These are phyloP conservation scores for Stemphylium lycopersici DNA, from an alignment of 2,329 filamentous ascomycete species.

Conservation along the genomic window DNA sequence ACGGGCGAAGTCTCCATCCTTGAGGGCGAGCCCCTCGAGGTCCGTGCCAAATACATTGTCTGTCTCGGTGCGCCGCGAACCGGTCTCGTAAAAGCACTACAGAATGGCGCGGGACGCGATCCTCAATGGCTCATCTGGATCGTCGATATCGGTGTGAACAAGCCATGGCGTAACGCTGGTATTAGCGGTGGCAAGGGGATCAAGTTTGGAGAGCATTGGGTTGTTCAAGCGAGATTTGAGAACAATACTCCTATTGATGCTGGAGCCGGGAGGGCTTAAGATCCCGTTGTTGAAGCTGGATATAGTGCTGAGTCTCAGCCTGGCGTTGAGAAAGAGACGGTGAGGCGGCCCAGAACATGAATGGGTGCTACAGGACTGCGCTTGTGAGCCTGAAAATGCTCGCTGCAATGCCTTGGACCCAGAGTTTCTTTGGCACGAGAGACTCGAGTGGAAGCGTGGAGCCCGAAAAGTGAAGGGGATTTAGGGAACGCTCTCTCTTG, in stretches of 20 bases:
- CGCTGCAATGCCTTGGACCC: too few relatives aligned
- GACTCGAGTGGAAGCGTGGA: neutral
- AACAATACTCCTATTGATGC: conserved; percentile 13
- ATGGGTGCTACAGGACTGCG: too few relatives aligned
- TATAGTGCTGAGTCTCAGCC: neutral
- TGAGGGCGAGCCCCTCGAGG: conserved; percentile 79
- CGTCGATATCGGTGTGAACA: conserved; percentile 84
- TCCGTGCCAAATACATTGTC: conserved; percentile 82
- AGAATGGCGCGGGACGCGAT: conserved; percentile 60
- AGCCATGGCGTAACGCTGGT: conserved; percentile 84
- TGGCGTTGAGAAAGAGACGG: neutral
- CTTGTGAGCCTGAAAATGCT: too few relatives aligned
- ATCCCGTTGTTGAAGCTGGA: neutral
- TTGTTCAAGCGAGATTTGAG: conserved; percentile 68
- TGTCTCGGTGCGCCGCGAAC: conserved; percentile 86
- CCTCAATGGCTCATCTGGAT: conserved; percentile 79
- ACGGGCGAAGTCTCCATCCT: conserved; percentile 64
- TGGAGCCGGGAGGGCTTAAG: conserved; percentile 8
- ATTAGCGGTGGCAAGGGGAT: conserved; percentile 82
- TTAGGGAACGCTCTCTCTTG: neutral
- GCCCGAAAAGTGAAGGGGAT: neutral
- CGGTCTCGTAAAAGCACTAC: conserved; percentile 79
- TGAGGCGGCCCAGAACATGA: too few relatives aligned
- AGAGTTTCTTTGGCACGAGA: neutral
- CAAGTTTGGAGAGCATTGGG: conserved; percentile 87